These are phyloP conservation scores for Seiridium unicorne DNA, from an alignment of 2,329 filamentous ascomycete genomes.

Conservation along the genomic window DNA sequence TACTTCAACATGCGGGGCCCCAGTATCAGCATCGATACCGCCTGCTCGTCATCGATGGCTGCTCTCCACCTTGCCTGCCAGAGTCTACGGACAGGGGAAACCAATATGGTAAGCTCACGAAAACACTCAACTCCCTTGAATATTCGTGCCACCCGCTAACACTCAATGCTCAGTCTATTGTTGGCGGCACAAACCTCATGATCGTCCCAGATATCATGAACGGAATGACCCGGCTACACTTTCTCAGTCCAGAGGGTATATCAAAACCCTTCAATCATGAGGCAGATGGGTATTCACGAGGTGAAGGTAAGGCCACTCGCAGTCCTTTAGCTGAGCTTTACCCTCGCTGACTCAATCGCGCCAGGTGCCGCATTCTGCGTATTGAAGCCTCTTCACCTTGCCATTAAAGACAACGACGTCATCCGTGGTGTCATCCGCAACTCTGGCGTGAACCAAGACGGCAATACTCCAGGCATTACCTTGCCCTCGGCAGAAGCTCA, in stretches of 20 bases:
- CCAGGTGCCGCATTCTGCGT: slow-evolving; percentile 33
- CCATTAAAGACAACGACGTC: slow-evolving; percentile 34
- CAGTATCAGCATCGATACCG: slow-evolving; percentile 29
- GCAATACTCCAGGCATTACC: slow-evolving; percentile 14
- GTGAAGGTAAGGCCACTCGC: slow-evolving; percentile 39
- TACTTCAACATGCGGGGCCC: slow-evolving; percentile 30
- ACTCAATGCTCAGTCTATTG: slow-evolving; percentile 19
- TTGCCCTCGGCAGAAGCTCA: slow-evolving; percentile 20
- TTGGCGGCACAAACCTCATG: slow-evolving; percentile 22
- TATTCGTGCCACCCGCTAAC: background rate
- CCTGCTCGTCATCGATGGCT: slow-evolving; percentile 29
- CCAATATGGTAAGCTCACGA: background rate
- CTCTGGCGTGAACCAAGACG: slow-evolving; percentile 18
- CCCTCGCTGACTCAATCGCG: too few relatives aligned
- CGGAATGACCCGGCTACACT: slow-evolving; percentile 17
- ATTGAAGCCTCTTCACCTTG: slow-evolving; percentile 44
- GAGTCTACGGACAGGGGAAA: slow-evolving; percentile 5
- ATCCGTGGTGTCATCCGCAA: slow-evolving; percentile 29
- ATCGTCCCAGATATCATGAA: slow-evolving; percentile 14
- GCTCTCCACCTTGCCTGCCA: slow-evolving; percentile 20
- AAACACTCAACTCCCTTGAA: background rate
- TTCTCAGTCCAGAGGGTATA: slow-evolving; percentile 31
- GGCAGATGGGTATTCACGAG: slow-evolving; percentile 29
- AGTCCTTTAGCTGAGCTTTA: too few relatives aligned
- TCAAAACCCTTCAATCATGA: slow-evolving; percentile 10